phyloP scores from a whole-genome alignment of 768 basidiomycete genomes.

The Butyriboletus loyo region DNA sequence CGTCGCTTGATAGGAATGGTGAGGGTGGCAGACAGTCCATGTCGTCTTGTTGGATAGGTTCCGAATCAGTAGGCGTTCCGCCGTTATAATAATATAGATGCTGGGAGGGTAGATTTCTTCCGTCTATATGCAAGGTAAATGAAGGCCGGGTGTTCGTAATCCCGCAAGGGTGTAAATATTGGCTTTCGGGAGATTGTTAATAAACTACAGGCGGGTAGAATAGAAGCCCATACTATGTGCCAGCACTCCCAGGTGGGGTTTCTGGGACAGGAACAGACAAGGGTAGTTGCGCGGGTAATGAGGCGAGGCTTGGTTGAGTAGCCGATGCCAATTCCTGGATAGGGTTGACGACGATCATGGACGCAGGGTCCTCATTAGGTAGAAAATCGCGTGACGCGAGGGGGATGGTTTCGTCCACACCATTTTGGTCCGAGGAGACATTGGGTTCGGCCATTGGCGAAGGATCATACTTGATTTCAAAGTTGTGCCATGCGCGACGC shows the following conservation, averaged over 20 bases:
- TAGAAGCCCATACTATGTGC: not conserved
- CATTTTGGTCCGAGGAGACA: not conserved
- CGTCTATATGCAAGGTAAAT: not conserved
- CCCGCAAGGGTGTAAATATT: not conserved
- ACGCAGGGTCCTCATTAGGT: not conserved
- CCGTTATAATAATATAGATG: not conserved
- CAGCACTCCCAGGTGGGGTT: not conserved
- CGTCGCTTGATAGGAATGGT: not conserved
- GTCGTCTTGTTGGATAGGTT: not conserved
- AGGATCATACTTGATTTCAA: not conserved
- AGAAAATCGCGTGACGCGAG: not conserved
- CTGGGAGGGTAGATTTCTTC: not conserved
- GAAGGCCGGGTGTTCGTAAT: not conserved
- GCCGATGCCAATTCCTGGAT: not conserved
- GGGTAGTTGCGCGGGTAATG: not conserved
- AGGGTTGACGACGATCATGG: not conserved
- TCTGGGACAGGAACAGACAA: not conserved
- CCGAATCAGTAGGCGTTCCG: not conserved
- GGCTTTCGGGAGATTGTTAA: not conserved
- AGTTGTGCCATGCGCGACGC: not conserved
- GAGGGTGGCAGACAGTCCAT: conserved; percentile 14
- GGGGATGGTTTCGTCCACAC: not conserved
- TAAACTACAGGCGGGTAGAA: not conserved
- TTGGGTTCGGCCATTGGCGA: not conserved
- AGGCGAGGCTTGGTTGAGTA: not conserved